phyloP scores from a whole-genome alignment of 495 filamentous ascomycete genomes.

The Talaromyces proteolyticus region DNA sequence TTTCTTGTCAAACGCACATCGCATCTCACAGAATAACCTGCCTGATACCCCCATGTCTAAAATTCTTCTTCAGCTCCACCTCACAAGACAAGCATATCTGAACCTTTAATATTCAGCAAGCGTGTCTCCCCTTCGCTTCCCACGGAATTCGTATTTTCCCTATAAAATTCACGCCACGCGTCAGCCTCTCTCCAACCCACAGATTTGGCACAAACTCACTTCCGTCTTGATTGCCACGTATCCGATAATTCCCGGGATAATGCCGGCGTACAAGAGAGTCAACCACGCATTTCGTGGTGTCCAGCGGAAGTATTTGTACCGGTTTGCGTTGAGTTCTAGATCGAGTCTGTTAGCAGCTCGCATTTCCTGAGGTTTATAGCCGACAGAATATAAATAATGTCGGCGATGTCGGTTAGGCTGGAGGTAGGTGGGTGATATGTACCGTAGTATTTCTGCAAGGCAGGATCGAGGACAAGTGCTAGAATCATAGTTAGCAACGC shows the following conservation, averaged over 20 bases:
- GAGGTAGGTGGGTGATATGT: conserved; percentile 24
- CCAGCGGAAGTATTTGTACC: conserved; percentile 95
- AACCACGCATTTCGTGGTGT: conserved; percentile 74
- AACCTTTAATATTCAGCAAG: conserved; percentile 63
- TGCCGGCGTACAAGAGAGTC: conserved; percentile 64
- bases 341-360: conserved; percentile 11
- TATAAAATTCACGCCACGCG: conserved; percentile 23
- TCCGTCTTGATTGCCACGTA: conserved; percentile 72
- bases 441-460: conserved; percentile 71
- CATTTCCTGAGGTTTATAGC: too few species aligned
- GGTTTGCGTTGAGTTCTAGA: conserved; percentile 76
- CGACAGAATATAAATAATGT: too few species aligned
- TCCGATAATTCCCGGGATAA: conserved; percentile 63
- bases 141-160: conserved; percentile 83
- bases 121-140: conserved; percentile 79
- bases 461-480: conserved; percentile 69
- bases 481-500: conserved; percentile 10
- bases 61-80: not conserved
- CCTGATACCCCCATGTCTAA: not conserved
- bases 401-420: too few species aligned
- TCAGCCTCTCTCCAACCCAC: not conserved
- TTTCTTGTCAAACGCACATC: too few species aligned
- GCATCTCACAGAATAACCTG: too few species aligned
- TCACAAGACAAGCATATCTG: not conserved
- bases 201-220: conserved; percentile 47